These are phyloP conservation scores for Sugiyamaella boreocaroliniensis DNA, from an alignment of 805 yeast genomes.

Conservation along the genomic window DNA sequence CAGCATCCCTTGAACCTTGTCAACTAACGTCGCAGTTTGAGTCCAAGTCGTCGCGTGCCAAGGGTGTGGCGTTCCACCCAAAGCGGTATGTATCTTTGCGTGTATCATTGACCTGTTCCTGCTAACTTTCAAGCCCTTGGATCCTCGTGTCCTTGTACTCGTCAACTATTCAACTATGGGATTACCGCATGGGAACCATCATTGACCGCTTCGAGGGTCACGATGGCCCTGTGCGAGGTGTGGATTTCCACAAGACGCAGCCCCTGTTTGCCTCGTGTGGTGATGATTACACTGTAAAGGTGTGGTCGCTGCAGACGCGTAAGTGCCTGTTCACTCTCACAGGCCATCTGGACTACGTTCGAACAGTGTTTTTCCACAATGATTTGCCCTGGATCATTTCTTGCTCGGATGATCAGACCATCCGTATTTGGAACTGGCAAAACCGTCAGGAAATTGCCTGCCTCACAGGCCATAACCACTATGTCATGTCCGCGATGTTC, in stretches of 20 bases:
- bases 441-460: constrained; percentile 96
- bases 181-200: constrained; percentile 97
- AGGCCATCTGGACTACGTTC: constrained; percentile 92
- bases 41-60: constrained; percentile 95
- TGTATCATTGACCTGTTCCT: neutral
- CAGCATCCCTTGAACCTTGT: neutral
- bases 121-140: constrained; percentile 65
- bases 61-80: constrained; percentile 97
- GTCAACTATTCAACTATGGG: constrained; percentile 99
- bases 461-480: constrained; percentile 95
- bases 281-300: constrained; percentile 91
- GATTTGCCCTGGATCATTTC: constrained; percentile 97
- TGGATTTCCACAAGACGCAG: constrained; percentile 96
- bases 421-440: constrained; percentile 99
- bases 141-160: constrained; percentile 90
- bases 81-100: constrained; percentile 41
- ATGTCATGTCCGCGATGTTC: constrained; percentile 96
- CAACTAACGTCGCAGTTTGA: constrained; percentile 56
- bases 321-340: constrained; percentile 85
- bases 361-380: constrained; percentile 90
- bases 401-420: constrained; percentile 96
- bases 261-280: constrained; percentile 96
- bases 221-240: constrained; percentile 95
- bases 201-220: constrained; percentile 96
- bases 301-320: constrained; percentile 90